These are phyloP conservation scores for Xylaria palmicola DNA, from an alignment of 495 filamentous ascomycete species.

Conservation along the genomic window DNA sequence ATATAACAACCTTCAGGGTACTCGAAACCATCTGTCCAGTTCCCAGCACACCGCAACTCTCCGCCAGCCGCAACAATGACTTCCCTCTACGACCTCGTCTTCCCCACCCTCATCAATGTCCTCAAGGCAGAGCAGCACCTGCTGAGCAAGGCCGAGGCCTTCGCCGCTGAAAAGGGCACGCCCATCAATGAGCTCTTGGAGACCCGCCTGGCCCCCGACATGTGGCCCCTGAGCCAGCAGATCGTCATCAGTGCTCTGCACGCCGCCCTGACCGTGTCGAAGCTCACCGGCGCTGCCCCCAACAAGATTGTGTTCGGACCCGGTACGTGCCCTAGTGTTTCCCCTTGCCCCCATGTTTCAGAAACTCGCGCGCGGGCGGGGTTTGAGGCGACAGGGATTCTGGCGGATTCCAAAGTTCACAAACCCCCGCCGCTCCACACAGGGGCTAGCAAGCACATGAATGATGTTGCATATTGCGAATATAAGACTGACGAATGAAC, in stretches of 20 bases:
- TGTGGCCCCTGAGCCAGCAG: conserved; percentile 51
- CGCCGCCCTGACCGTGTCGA: conserved; percentile 17
- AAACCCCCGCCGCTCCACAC: too few species aligned
- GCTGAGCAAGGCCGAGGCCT: conserved; percentile 28
- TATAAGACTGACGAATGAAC: neutral
- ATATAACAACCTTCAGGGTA: neutral
- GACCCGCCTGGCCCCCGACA: conserved; percentile 41
- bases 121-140: conserved; percentile 28
- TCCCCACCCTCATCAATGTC: conserved; percentile 29
- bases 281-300: neutral
- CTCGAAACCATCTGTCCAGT: too few species aligned
- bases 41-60: neutral
- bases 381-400: too few species aligned
- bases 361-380: too few species aligned
- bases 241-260: conserved; percentile 34
- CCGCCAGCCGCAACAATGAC: conserved; percentile 23
- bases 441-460: too few species aligned
- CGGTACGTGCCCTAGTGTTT: conserved; percentile 4
- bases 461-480: neutral
- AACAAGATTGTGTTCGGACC: conserved; percentile 1
- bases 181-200: conserved; percentile 20
- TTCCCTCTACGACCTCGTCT: conserved; percentile 30
- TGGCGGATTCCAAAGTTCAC: too few species aligned
- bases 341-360: neutral
- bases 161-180: conserved; percentile 19